These are phyloP conservation scores for Cylindrodendrum hubeiense DNA, from an alignment of 2,329 filamentous ascomycete species.

Conservation along the genomic window DNA sequence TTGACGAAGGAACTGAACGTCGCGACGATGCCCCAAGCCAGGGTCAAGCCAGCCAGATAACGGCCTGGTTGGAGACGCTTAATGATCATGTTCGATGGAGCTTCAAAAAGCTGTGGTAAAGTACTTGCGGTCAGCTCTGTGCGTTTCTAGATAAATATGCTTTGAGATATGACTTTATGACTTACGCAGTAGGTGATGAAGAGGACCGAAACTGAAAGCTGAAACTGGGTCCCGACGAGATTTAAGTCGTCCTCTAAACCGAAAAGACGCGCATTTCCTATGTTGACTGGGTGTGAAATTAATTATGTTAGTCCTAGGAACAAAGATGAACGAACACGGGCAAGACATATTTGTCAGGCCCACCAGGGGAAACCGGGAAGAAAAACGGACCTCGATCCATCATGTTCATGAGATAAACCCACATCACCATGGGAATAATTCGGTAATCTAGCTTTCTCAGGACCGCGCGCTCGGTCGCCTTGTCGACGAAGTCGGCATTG, in stretches of 20 bases:
- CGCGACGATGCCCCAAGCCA: conserved; percentile 59
- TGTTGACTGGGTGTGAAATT: conserved; percentile 69
- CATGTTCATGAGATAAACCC: conserved; percentile 52
- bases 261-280: conserved; percentile 71
- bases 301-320: background rate
- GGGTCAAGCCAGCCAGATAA: conserved; percentile 62
- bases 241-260: conserved; percentile 65
- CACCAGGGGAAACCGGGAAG: too few species aligned
- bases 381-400: conserved; percentile 48
- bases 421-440: conserved; percentile 49
- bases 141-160: fast-evolving
- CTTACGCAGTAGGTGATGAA: conserved; percentile 58
- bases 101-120: conserved; percentile 50
- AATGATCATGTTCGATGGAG: conserved; percentile 55
- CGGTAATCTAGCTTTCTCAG: conserved; percentile 48
- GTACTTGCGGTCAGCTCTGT: background rate
- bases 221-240: conserved; percentile 68
- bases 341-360: fast-evolving
- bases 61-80: conserved; percentile 55
- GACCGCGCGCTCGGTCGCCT: conserved; percentile 36
- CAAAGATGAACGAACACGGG: background rate
- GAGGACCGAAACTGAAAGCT: conserved; percentile 62
- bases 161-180: background rate
- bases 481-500: conserved; percentile 33
- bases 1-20: conserved; percentile 58